These are phyloP conservation scores for Vitis hybrid DNA, from an alignment of 177 flowering plant species.

Conservation along the genomic window DNA sequence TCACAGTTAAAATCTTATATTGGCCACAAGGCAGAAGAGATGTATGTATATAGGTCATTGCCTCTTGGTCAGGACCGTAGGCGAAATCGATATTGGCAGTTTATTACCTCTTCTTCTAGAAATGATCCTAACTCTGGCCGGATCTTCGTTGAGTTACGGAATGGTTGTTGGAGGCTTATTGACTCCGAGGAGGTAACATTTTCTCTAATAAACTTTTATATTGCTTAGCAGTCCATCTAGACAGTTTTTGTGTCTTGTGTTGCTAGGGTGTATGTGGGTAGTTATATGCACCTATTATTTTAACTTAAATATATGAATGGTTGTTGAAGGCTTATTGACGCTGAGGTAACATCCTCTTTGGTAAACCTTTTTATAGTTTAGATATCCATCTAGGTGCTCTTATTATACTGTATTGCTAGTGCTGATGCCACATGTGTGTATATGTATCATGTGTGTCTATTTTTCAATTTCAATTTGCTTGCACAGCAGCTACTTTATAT, in stretches of 20 bases:
- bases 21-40: conserved; percentile 81
- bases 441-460: not conserved
- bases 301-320: too few species aligned
- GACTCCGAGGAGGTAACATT: conserved; percentile 76
- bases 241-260: not conserved
- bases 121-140: conserved; percentile 86
- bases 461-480: not conserved
- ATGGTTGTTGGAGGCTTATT: conserved; percentile 83
- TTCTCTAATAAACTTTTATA: not conserved
- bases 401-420: not conserved
- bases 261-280: not conserved
- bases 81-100: conserved; percentile 88
- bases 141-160: conserved; percentile 73
- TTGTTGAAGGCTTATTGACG: too few species aligned
- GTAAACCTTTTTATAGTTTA: too few species aligned
- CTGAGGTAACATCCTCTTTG: too few species aligned
- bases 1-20: conserved; percentile 73
- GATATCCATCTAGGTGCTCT: too few species aligned
- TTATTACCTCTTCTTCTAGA: conserved; percentile 65
- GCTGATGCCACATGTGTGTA: not conserved
- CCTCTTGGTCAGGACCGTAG: conserved; percentile 96
- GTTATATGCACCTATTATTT: not conserved
- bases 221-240: not conserved
- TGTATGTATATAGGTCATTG: conserved; percentile 82
- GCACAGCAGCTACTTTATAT: not conserved